A percentile compares a stretch with the other conserved stretches of the same genome.
phyloP scores from a whole-genome alignment of 2,329 filamentous ascomycete species.

The Trichoderma sp. region DNA sequence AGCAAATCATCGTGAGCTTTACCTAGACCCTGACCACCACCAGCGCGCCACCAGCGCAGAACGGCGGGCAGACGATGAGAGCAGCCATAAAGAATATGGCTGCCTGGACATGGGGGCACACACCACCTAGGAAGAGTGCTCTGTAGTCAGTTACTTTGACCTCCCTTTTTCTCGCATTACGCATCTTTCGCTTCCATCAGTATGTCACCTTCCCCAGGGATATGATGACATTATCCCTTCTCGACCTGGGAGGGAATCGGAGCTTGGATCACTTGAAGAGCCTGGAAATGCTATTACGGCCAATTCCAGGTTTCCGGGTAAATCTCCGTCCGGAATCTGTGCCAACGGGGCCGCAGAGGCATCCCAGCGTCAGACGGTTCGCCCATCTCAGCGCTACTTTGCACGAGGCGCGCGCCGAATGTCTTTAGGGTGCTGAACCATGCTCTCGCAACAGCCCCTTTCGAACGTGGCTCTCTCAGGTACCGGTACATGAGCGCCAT shows the following conservation, averaged over 20 bases:
- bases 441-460: background rate
- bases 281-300: background rate
- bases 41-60: conserved; percentile 16
- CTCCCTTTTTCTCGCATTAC: background rate
- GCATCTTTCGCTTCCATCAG: background rate
- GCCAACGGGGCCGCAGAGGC: background rate
- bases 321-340: background rate
- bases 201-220: background rate
- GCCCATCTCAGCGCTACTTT: background rate
- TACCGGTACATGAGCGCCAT: conserved; percentile 8
- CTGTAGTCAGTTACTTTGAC: background rate
- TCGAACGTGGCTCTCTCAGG: background rate
- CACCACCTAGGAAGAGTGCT: background rate
- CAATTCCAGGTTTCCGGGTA: conserved; percentile 3
- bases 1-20: background rate
- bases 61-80: background rate
- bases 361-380: background rate
- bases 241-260: background rate
- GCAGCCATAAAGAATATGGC: background rate
- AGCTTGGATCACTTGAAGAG: conserved; percentile 4
- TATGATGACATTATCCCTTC: background rate
- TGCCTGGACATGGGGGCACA: conserved; percentile 1
- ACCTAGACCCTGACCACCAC: background rate
- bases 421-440: background rate
- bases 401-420: background rate